Evolutionary conservation across 805 yeast genomes (phyloP).

Genomic region (Kazachstania psychrophila): DNA sequence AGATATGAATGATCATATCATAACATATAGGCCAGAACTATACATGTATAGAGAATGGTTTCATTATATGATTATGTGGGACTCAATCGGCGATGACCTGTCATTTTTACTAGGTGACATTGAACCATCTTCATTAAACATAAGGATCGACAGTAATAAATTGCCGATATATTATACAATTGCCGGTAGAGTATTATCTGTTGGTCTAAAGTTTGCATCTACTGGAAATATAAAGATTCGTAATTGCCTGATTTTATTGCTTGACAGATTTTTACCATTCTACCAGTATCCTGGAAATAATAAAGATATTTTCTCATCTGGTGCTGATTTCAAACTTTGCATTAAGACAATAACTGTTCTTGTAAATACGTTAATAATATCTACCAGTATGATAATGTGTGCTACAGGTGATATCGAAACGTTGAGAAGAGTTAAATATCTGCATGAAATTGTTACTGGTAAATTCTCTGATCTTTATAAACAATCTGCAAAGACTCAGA

Average conservation of each 20-base stretch:
- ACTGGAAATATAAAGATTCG: slow-evolving; percentile 47
- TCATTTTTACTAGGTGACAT: slow-evolving; percentile 18
- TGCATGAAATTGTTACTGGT: slow-evolving; percentile 49
- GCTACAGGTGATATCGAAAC: slow-evolving; percentile 84
- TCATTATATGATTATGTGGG: slow-evolving; percentile 65
- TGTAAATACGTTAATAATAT: slow-evolving; percentile 51
- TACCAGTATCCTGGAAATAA: slow-evolving; percentile 32
- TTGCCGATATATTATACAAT: slow-evolving; percentile 54
- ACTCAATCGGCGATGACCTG: slow-evolving; percentile 38
- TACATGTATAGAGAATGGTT: slow-evolving; percentile 57
- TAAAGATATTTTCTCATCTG: not conserved
- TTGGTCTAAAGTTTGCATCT: slow-evolving; percentile 73
- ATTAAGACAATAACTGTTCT: slow-evolving; percentile 41
- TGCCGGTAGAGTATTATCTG: slow-evolving; percentile 66
- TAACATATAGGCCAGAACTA: slow-evolving; percentile 57
- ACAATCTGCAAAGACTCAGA: not conserved
- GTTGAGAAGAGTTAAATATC: slow-evolving; percentile 58
- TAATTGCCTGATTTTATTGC: slow-evolving; percentile 30
- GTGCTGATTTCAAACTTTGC: slow-evolving; percentile 51
- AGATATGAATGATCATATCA: slow-evolving; percentile 28
- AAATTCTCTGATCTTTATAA: slow-evolving; percentile 24
- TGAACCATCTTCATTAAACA: slow-evolving; percentile 2
- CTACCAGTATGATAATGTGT: slow-evolving; percentile 71
- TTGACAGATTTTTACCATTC: slow-evolving; percentile 26
- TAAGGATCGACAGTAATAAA: slow-evolving; percentile 46